Evolutionary conservation across 768 basidiomycete genomes (phyloP), one percentile per base, ranked within the genome.

Genomic region (Pleurotus platypus): DNA sequence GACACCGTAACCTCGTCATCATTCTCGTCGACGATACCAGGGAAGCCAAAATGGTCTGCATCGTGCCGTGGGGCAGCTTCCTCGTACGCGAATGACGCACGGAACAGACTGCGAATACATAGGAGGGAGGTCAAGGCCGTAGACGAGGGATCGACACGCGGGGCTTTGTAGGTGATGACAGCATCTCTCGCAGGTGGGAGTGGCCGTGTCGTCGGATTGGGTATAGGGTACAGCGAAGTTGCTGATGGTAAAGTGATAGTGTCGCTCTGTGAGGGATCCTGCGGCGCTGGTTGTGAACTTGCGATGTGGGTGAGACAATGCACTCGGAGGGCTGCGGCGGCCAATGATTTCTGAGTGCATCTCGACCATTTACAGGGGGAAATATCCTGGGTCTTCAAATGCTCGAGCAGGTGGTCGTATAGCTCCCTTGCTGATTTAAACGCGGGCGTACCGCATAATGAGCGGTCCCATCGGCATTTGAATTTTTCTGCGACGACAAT

Each of bases 31-130:
- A 91, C 74, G 18, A 91, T 55, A 0, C 89, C 92, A 4, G 94
- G 94, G 69, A 96, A 92, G 0, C 94, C 94, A 69, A 94, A 96
- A 61, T 91, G 89, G 57, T 95, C 92, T 18, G 82, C 87, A 65
- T 91, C 88, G 2, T 78, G 85, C 24, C 89, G 79, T 30, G 90
- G 89, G 0, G 80, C 81, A 46, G 72, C 75, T 61, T 90, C 90
- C 6, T 78, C 75, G 5, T 87, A 82, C 16, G 87, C 86, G 64
- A 92, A 92, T 1, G 93, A 83, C 4, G 84, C 82, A 46, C 90
- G 80, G 68, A 92, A 94, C 16, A 96, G 77, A 57, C 93, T 85
- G 7, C 94, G 89, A 47, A 95, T 80, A 59, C 91, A 84, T 20
- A 95, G 80, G 13, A 94, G 73, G 2, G 94, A 88, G 0, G 91